Base-by-base conservation (phyloP, 2,329 filamentous ascomycete genomes). In the Paecilomyces sp. region DNA sequence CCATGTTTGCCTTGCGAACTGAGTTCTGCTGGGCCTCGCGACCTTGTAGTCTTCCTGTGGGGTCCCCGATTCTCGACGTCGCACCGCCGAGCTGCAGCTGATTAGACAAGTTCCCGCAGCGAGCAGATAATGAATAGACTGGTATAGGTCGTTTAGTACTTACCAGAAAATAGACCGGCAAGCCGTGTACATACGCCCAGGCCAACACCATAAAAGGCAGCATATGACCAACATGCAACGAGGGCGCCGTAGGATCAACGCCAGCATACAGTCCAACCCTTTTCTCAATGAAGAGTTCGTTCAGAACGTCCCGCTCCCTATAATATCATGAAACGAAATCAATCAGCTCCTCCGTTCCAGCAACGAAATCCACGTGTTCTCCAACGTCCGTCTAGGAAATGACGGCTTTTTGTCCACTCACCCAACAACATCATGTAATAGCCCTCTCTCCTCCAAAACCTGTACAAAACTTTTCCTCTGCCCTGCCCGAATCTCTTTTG, bases 221-320 rank as follows among this genome's bases (percentile, higher is more conserved):
- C 74, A 82, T 78, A 65, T 82, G 79, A 13, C 79, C 79, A 59
- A 82, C 70, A 65, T 82, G 79, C 66, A 81, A 66, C 47, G 79
- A 81, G 1, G 78, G 76, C 11, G 77, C 79, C 3, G 79, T 82
- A 47, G 79, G 79, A 61, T 82, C 79, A 24, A 82, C 70, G 60
- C 79, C 79, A 28, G 73, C 76, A 62, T 82, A 82, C 28, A 79
- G 69, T 12, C 79, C 79, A 18, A 75, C 70, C 60, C 79, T 68
- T 61, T 78, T 79, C 59, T 79, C 69, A 4, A 74, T 79, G 54
- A 81, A 73, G 9, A 81, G 57, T 34, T 68, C 68, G 58, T 81
- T 71, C 52, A 81, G 64, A 22, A 76, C 66, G 34, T 79, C 73
- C 52, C 76, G 73, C 58, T 77, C 73, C 24, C 78, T 79, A 57